These are phyloP conservation scores for Pistacia integerrima DNA, from an alignment of 345 rosid species.

Conservation along the genomic window DNA sequence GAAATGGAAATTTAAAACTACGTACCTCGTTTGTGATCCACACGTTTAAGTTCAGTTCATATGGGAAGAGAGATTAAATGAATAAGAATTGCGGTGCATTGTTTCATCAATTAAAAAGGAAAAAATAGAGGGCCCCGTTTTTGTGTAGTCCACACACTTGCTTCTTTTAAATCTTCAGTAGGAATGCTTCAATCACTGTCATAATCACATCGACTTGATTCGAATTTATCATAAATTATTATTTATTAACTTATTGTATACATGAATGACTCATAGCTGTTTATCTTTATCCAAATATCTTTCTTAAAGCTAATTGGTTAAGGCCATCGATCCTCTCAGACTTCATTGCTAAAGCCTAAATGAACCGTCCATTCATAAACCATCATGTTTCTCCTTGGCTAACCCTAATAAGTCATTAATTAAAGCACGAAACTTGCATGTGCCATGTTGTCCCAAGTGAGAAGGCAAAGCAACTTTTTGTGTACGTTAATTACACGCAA, in stretches of 20 bases:
- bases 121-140: not conserved
- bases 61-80: not conserved
- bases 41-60: not conserved
- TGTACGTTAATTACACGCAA: constrained; percentile 26
- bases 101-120: not conserved
- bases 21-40: not conserved
- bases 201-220: constrained; percentile 11
- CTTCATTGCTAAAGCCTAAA: too few relatives aligned
- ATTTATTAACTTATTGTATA: too few relatives aligned
- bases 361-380: too few relatives aligned
- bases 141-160: not conserved
- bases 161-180: not conserved
- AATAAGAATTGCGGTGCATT: not conserved
- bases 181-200: constrained; percentile 15
- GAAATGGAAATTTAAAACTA: not conserved
- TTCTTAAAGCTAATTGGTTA: too few relatives aligned
- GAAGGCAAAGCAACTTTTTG: constrained; percentile 16
- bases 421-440: not conserved
- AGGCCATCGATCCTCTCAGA: too few relatives aligned
- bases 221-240: not conserved
- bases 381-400: too few relatives aligned
- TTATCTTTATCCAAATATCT: too few relatives aligned
- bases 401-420: too few relatives aligned
- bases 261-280: too few relatives aligned
- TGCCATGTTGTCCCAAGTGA: not conserved